Base-by-base conservation (phyloP, 2,329 filamentous ascomycete species). In the Ceratocystis variospora region DNA sequence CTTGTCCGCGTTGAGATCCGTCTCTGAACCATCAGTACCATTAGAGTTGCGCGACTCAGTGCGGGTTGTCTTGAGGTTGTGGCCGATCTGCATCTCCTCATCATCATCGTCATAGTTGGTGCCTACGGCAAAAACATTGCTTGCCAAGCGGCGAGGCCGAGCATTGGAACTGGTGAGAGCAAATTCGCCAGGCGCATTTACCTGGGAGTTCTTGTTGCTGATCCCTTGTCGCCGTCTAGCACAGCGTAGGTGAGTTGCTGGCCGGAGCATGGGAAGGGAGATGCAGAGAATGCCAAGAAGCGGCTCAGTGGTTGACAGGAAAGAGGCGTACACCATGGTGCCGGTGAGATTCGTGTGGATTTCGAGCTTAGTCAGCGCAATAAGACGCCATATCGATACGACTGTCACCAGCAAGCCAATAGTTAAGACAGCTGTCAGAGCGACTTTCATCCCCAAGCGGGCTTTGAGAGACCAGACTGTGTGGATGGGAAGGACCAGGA, bases 391-490 rank as follows among this genome's bases (percentile, higher is more conserved):
- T 4, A 72, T 62, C 8, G 70, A 70, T 10, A 71, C 69, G n/a
- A 71, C 69, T 0, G 70, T 71, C 12, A 70, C 70, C 50, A 72
- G 62, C 41, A 74, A 65, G 59, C 73, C 73, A 53, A 73, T 69
- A 55, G 70, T 62, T 62, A 74, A 74, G 50, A 73, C 70, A n/a
- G 65, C 69, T 5, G 70, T 71, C 17, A 74, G 68, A 12, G 70
- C 72, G 48, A 73, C 64, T 67, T 73, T 76, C 59, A 72, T 71
- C 6, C 71, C 68, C 1, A 68, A 70, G 28, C 71, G 72, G 22
- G 75, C 73, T 62, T 76, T 73, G 44, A 78, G 69, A 19, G 69
- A 71, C 70, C 74, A 74, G 17, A 78, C 71, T 33, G 73, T 76
- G 19, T 71, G 73, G 1, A 78, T 69, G 5, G 76, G 76, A 37